Evolutionary conservation across 345 rosid genomes (phyloP).

Genomic region (Syzygium aromaticum): DNA sequence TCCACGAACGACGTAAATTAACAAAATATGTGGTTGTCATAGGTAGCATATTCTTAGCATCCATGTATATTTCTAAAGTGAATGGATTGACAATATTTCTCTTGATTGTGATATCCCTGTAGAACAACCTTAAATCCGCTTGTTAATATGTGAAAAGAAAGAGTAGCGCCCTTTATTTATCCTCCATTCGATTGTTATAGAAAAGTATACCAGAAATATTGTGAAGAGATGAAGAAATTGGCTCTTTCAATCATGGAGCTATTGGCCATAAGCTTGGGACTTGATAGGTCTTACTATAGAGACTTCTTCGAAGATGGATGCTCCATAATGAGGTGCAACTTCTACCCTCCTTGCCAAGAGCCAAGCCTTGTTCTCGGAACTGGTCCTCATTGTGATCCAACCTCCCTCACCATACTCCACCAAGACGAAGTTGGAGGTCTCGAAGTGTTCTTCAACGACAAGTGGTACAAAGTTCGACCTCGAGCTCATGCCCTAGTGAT

Average conservation of each 20-base stretch:
- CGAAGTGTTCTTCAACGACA: slow-evolving; percentile 25
- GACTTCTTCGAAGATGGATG: slow-evolving; percentile 24
- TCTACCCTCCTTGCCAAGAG: slow-evolving; percentile 38
- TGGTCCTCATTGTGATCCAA: slow-evolving; percentile 41
- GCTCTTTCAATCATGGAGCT: slow-evolving; percentile 23
- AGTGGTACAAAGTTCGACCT: slow-evolving; percentile 36
- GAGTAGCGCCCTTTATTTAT: not conserved
- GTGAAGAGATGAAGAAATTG: slow-evolving; percentile 19
- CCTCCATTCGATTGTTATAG: slow-evolving; percentile 3
- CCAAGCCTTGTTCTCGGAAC: slow-evolving; percentile 39
- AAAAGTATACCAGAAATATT: slow-evolving; percentile 20
- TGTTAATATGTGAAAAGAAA: not conserved
- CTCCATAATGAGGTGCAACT: slow-evolving; percentile 39
- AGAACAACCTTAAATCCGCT: not conserved
- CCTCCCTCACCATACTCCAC: slow-evolving; percentile 37
- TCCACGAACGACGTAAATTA: not conserved
- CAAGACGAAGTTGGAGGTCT: slow-evolving; percentile 54
- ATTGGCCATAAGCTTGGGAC: slow-evolving; percentile 28
- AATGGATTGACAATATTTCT: no score
- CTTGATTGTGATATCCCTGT: not conserved
- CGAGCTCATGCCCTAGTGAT: slow-evolving; percentile 33
- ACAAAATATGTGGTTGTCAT: not conserved
- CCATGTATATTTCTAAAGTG: no score
- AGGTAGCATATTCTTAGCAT: no score
- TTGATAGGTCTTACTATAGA: slow-evolving; percentile 19